Evolutionary conservation across 257 asterid genomes (phyloP).

Genomic region (Echium plantagineum): DNA sequence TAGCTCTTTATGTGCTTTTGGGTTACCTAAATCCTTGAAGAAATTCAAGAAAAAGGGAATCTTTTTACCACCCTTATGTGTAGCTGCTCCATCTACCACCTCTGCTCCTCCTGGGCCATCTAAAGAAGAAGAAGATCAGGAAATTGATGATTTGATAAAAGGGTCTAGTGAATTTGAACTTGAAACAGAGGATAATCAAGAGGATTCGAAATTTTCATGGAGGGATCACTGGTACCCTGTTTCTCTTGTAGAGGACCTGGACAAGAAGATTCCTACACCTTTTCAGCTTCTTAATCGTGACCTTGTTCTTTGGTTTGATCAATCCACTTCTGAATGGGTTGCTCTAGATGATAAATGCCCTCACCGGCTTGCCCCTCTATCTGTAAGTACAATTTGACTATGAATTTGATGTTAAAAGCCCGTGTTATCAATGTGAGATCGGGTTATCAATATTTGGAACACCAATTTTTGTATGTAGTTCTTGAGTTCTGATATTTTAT

Average conservation of each 20-base stretch:
- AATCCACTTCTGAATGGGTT: constrained; percentile 64
- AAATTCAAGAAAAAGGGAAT: constrained; percentile 9
- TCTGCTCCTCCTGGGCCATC: constrained; percentile 24
- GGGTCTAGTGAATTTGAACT: constrained; percentile 14
- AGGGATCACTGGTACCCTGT: constrained; percentile 98
- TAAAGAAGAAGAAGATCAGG: constrained; percentile 24
- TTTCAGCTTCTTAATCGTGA: constrained; percentile 92
- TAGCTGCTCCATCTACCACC: constrained; percentile 56
- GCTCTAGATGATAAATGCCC: constrained; percentile 97
- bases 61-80: constrained; percentile 25
- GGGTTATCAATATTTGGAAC: background rate
- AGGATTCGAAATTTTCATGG: constrained; percentile 65
- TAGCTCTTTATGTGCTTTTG: constrained; percentile 3
- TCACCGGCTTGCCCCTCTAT: constrained; percentile 94
- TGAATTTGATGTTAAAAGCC: too few species aligned
- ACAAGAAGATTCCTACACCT: constrained; percentile 69
- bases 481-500: background rate
- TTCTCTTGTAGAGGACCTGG: constrained; percentile 84
- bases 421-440: too few species aligned
- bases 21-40: constrained; percentile 13
- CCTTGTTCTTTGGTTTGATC: constrained; percentile 88
- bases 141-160: constrained; percentile 12
- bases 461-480: background rate
- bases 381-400: constrained; percentile 28
- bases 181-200: constrained; percentile 31